Evolutionary conservation across 176 grass and related monocot species (phyloP).

Genomic region (Pontederia paniculata): DNA sequence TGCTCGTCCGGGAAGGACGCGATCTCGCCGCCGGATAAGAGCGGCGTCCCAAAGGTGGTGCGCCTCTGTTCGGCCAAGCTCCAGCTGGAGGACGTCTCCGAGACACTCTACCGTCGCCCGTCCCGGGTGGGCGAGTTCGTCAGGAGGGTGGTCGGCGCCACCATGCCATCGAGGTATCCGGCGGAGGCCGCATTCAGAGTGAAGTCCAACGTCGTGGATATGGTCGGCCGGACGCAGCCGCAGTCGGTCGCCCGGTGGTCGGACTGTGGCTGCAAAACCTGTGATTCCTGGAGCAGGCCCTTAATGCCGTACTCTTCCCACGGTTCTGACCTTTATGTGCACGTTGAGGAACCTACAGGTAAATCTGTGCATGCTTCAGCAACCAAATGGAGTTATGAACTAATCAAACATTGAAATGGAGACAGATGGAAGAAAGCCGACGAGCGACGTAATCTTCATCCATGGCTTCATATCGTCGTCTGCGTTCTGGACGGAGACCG

Average conservation of each 20-base stretch:
- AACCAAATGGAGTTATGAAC: too few relatives aligned
- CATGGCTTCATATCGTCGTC: conserved; percentile 96
- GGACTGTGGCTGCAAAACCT: conserved; percentile 92
- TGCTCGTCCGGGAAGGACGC: conserved; percentile 25
- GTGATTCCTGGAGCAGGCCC: conserved; percentile 68
- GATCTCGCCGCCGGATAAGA: conserved; percentile 17
- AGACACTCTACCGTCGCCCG: conserved; percentile 64
- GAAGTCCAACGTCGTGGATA: conserved; percentile 42
- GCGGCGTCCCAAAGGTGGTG: conserved; percentile 57
- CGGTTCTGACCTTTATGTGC: conserved; percentile 43
- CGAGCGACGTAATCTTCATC: conserved; percentile 72
- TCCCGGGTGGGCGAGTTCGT: conserved; percentile 45
- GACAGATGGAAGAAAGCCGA: neutral
- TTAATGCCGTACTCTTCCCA: conserved; percentile 36
- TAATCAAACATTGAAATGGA: too few relatives aligned
- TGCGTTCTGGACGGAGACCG: conserved; percentile 90
- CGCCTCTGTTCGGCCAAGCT: conserved; percentile 48
- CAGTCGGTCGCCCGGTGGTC: conserved; percentile 63
- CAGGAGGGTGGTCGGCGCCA: conserved; percentile 16
- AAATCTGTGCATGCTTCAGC: too few relatives aligned
- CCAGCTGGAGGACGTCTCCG: conserved; percentile 83
- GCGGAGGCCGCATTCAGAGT: too few relatives aligned
- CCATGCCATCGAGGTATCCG: neutral
- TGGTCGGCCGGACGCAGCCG: conserved; percentile 30
- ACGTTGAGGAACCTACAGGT: conserved; percentile 62